Conservation (phyloP, 805 yeast species). For the Phaffomyces opuntiae region DNA sequence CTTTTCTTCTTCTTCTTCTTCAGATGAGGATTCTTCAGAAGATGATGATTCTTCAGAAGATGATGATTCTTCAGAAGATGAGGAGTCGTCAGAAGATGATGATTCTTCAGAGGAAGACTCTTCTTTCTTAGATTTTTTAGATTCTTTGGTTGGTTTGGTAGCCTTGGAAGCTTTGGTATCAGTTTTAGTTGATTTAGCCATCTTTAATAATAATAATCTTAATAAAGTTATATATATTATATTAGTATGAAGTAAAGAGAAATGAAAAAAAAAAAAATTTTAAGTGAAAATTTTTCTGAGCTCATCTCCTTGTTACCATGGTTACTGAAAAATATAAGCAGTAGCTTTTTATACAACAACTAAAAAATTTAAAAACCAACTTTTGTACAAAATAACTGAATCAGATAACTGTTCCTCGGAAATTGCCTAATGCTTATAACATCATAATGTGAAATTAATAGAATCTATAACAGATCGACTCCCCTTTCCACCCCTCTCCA, state of each 20-base stretch:
- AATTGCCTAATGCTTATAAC: no score
- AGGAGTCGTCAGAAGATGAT: slow-evolving; percentile 8
- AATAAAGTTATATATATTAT: background rate
- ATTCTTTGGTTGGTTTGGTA: slow-evolving; percentile 17
- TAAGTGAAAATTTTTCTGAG: background rate
- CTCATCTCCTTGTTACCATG: background rate
- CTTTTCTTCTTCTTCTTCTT: slow-evolving; percentile 6
- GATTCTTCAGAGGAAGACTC: slow-evolving; percentile 21
- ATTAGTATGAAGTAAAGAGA: background rate
- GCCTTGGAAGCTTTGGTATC: slow-evolving; percentile 18
- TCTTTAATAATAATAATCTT: slow-evolving; percentile 2
- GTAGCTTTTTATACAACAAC: no score
- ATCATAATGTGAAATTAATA: no score
- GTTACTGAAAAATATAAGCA: background rate
- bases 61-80: slow-evolving; percentile 18
- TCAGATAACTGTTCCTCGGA: background rate
- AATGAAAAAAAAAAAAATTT: background rate
- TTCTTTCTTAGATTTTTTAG: slow-evolving; percentile 17
- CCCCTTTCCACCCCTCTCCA: no score
- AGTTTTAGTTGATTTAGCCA: slow-evolving; percentile 19
- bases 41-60: slow-evolving; percentile 13
- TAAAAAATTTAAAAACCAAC: background rate
- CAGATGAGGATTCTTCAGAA: slow-evolving; percentile 10
- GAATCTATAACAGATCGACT: no score
- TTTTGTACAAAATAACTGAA: no score